Evolutionary conservation across 768 basidiomycete species (phyloP).

Genomic region (Suillus paluster): DNA sequence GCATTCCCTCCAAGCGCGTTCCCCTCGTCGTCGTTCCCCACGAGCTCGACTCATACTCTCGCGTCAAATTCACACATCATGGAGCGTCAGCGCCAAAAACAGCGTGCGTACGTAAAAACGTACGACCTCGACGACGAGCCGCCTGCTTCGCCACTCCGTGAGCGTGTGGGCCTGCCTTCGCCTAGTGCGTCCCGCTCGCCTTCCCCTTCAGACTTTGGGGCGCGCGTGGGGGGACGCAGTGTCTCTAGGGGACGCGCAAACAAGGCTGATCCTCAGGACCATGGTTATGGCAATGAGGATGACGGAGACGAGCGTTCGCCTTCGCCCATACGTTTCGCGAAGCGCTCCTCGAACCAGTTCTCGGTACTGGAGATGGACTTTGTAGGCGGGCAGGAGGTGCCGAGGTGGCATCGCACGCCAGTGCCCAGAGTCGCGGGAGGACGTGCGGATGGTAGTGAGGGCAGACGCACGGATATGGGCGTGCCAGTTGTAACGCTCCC

Average conservation of each 20-base stretch:
- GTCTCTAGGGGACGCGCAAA: background rate
- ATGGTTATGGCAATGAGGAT: background rate
- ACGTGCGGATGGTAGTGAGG: background rate
- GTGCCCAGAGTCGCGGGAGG: background rate
- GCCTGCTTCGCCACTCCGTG: conserved; percentile 32
- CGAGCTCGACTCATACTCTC: background rate
- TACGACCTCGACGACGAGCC: conserved; percentile 38
- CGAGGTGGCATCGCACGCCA: conserved; percentile 1
- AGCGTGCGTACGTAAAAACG: conserved; percentile 1
- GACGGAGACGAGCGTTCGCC: conserved; percentile 7
- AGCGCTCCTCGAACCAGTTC: conserved; percentile 4
- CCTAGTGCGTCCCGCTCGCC: background rate
- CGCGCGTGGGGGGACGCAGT: background rate
- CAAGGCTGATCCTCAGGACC: background rate
- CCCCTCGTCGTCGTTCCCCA: conserved; percentile 1
- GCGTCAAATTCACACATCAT: conserved; percentile 3
- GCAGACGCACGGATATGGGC: background rate
- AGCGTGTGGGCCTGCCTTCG: conserved; percentile 8
- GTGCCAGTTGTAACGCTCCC: background rate
- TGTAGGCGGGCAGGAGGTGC: background rate
- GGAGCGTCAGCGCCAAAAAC: conserved; percentile 10
- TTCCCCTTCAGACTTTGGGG: conserved; percentile 2
- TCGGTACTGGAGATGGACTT: conserved; percentile 5
- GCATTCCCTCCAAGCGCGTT: conserved; percentile 5
- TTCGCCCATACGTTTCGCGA: conserved; percentile 4